phyloP scores from a whole-genome alignment of 345 rosid genomes.

The Bretschneidera sinensis region DNA sequence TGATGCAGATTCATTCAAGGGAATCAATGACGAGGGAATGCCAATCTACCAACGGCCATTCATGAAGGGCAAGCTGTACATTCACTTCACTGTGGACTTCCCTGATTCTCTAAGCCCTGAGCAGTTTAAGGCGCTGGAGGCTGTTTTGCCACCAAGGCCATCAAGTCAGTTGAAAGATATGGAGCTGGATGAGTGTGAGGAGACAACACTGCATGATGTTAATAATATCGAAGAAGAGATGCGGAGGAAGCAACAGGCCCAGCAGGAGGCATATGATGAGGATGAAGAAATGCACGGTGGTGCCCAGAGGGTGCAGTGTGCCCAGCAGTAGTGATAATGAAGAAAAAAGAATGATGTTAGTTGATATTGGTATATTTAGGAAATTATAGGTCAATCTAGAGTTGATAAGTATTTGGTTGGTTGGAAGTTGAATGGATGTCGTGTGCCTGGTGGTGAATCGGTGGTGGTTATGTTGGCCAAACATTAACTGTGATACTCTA shows the following conservation, averaged over 20 bases:
- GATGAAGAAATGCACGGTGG: conserved; percentile 54
- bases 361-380: too few species aligned
- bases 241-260: conserved; percentile 64
- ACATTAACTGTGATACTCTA: too few species aligned
- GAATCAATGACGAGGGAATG: conserved; percentile 90
- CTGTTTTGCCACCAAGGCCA: conserved; percentile 50
- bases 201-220: conserved; percentile 78
- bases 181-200: conserved; percentile 91
- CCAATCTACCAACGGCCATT: conserved; percentile 67
- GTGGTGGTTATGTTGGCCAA: too few species aligned
- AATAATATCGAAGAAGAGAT: conserved; percentile 83
- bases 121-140: conserved; percentile 69
- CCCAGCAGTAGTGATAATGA: conserved; percentile 56
- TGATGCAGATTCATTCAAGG: conserved; percentile 61
- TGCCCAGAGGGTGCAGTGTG: conserved; percentile 64
- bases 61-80: conserved; percentile 89
- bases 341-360: too few species aligned
- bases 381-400: too few species aligned
- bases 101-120: conserved; percentile 67
- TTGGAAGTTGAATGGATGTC: too few species aligned
- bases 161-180: conserved; percentile 48
- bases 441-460: too few species aligned
- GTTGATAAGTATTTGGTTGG: too few species aligned
- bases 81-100: conserved; percentile 81
- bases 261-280: conserved; percentile 57